Evolutionary conservation across 1,284 basidiomycete species (phyloP).

Genomic region (Rhodofomes roseus): DNA sequence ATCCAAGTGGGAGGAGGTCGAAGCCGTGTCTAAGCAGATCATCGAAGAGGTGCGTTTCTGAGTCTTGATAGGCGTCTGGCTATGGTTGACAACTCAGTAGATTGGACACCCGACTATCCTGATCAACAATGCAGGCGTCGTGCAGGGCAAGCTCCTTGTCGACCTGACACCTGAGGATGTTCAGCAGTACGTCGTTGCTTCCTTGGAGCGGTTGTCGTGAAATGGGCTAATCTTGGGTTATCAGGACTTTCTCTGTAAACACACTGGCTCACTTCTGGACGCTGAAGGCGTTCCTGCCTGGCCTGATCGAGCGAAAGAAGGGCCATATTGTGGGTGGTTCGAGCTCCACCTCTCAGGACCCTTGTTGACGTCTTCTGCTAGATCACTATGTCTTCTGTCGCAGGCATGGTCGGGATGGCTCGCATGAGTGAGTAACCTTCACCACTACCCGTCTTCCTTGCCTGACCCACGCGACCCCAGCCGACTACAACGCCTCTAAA

Average conservation of each 20-base stretch:
- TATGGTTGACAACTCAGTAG: conserved; percentile 33
- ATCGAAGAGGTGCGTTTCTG: conserved; percentile 60
- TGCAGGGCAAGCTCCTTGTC: conserved; percentile 82
- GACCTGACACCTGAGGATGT: conserved; percentile 79
- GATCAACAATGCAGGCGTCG: conserved; percentile 96
- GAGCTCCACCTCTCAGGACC: background rate
- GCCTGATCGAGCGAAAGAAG: conserved; percentile 70
- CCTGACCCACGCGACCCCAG: conserved; percentile 35
- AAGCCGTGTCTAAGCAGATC: conserved; percentile 66
- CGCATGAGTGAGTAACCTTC: conserved; percentile 68
- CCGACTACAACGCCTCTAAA: conserved; percentile 88
- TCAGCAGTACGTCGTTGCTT: conserved; percentile 54
- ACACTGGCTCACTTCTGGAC: conserved; percentile 88
- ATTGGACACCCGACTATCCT: conserved; percentile 87
- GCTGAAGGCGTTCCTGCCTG: conserved; percentile 90
- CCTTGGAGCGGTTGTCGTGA: background rate
- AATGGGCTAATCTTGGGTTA: background rate
- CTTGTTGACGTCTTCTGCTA: conserved; percentile 24
- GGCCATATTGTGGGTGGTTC: conserved; percentile 76
- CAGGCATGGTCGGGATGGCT: conserved; percentile 73
- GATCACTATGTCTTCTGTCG: conserved; percentile 80
- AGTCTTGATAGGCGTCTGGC: background rate
- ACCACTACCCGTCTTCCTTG: background rate
- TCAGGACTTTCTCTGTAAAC: conserved; percentile 88
- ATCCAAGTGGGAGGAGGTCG: conserved; percentile 81